A percentile compares a stretch with the other conserved stretches of the same genome.
Evolutionary conservation across 1,284 basidiomycete genomes (phyloP).

Genomic region (Papiliotrema laurentii): DNA sequence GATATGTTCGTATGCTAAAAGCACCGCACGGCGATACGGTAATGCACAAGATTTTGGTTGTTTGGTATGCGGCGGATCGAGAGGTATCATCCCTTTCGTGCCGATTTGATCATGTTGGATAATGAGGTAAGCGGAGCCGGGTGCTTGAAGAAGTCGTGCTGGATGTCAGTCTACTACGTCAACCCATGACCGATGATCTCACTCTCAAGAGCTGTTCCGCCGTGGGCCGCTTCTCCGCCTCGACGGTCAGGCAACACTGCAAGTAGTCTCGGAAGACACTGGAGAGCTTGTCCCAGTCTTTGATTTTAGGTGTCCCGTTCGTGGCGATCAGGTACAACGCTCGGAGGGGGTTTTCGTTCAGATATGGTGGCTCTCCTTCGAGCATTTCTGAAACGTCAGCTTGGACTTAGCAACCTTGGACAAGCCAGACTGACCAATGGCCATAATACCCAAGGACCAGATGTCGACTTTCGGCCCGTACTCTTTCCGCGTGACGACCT

Average conservation of each 20-base stretch:
- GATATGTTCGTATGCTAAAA: too few relatives aligned
- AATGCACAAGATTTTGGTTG: too few relatives aligned
- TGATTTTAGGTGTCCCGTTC: slow-evolving; percentile 95
- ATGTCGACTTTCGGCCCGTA: slow-evolving; percentile 99
- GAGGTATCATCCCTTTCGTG: slow-evolving; percentile 8
- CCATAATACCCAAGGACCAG: slow-evolving; percentile 98
- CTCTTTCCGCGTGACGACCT: slow-evolving; percentile 96
- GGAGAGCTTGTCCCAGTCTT: slow-evolving; percentile 87
- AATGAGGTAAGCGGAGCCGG: slow-evolving; percentile 82
- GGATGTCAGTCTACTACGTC: slow-evolving; percentile 7
- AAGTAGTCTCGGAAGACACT: slow-evolving; percentile 88
- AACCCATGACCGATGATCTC: slow-evolving; percentile 19
- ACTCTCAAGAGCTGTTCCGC: slow-evolving; percentile 78
- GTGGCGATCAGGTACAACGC: slow-evolving; percentile 96
- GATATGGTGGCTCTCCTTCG: slow-evolving; percentile 95
- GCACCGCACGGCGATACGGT: too few relatives aligned
- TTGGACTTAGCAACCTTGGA: neutral
- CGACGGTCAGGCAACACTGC: slow-evolving; percentile 84
- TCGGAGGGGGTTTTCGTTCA: slow-evolving; percentile 94
- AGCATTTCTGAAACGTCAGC: slow-evolving; percentile 76
- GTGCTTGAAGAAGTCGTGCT: slow-evolving; percentile 85
- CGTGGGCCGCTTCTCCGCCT: slow-evolving; percentile 85
- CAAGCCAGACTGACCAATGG: slow-evolving; percentile 65
- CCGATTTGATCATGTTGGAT: slow-evolving; percentile 75
- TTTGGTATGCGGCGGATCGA: too few relatives aligned